Evolutionary conservation across 2,329 filamentous ascomycete species (phyloP), one percentile per base, ranked within the genome.

Genomic region (Purpureocillium lavendulum): DNA sequence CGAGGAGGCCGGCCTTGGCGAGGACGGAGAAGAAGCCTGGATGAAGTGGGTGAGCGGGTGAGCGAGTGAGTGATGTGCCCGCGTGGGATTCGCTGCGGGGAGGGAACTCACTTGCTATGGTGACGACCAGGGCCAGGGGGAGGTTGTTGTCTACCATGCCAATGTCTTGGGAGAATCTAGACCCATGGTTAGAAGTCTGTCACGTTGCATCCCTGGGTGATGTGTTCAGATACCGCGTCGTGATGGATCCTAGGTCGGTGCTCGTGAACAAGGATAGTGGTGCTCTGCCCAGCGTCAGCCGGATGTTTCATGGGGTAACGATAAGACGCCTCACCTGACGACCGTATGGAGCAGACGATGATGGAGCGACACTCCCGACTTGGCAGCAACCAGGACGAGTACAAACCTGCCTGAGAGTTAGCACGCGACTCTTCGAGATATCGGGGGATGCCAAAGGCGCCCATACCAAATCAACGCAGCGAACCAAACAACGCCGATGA

Each of bases 101-200:
- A 1, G 21, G 30, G 33, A 53, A 26, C 63, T 48, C 46, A 67
- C 63, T 66, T 28, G 50, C 50, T 11, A 51, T 38, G 30, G 64
- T 46, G 13, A 55, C 50, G 12, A 54, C 49, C 9, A 68, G 39
- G 1, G 61, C 60, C 0, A 57, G 41, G 2, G 65, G 60, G 3
- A 71, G 52, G 37, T 61, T 54, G 21, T 61, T 67, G 41, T 26
- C 21, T 26, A 70, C 48, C 13, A 68, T 57, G 36, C 62, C 57
- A 7, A 68, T 61, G 30, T 70, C 65, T 46, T 70, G 62, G 8
- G 59, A 64, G 43, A 70, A 69, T 40, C 61, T 64, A 31, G 39
- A 48, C 21, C 21, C 21, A 26, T 5, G 6, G 21, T 26, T 26
- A 26, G 21, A 26, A 26, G 21, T n/a, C n/a, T n/a, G n/a, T n/a